These are phyloP conservation scores for Suhomyces sp. DNA, from an alignment of 805 yeast genomes.

Conservation along the genomic window DNA sequence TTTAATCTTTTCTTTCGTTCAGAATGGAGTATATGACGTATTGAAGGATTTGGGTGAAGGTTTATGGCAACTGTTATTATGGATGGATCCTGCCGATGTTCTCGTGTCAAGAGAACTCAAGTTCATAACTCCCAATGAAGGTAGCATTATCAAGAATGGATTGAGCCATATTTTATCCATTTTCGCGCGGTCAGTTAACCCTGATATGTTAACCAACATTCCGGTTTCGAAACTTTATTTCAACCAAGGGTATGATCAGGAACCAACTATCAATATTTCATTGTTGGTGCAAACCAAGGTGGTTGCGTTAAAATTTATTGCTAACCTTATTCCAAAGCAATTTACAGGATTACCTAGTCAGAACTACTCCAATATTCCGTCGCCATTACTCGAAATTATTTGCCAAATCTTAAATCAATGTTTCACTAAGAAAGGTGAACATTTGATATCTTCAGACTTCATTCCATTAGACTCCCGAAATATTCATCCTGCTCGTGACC, in stretches of 20 bases:
- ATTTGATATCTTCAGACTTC: slow-evolving; percentile 36
- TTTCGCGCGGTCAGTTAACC: slow-evolving; percentile 44
- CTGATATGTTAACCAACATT: slow-evolving; percentile 34
- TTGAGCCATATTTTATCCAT: slow-evolving; percentile 44
- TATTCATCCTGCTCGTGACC: slow-evolving; percentile 40
- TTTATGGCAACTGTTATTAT: slow-evolving; percentile 24
- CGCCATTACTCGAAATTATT: slow-evolving; percentile 44
- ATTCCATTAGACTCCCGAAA: slow-evolving; percentile 30
- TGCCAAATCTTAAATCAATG: slow-evolving; percentile 45
- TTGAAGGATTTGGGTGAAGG: slow-evolving; percentile 25
- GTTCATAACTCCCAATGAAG: slow-evolving; percentile 34
- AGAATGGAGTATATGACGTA: slow-evolving; percentile 45
- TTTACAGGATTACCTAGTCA: slow-evolving; percentile 4
- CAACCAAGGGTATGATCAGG: slow-evolving; percentile 14
- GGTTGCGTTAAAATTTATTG: slow-evolving; percentile 35
- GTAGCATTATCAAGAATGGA: slow-evolving; percentile 41
- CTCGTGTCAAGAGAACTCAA: slow-evolving; percentile 28
- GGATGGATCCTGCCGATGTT: slow-evolving; percentile 13
- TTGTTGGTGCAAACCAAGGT: slow-evolving; percentile 42
- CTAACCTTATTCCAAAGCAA: not conserved
- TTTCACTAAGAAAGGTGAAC: slow-evolving; percentile 36
- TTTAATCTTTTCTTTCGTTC: slow-evolving; percentile 49
- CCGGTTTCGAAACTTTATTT: slow-evolving; percentile 33
- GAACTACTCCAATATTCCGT: slow-evolving; percentile 27
- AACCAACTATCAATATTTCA: slow-evolving; percentile 19